A percentile compares a stretch with the other conserved stretches of the same genome.
phyloP scores from a whole-genome alignment of 2,329 filamentous ascomycete species.

The Nannizzia gypsea region DNA sequence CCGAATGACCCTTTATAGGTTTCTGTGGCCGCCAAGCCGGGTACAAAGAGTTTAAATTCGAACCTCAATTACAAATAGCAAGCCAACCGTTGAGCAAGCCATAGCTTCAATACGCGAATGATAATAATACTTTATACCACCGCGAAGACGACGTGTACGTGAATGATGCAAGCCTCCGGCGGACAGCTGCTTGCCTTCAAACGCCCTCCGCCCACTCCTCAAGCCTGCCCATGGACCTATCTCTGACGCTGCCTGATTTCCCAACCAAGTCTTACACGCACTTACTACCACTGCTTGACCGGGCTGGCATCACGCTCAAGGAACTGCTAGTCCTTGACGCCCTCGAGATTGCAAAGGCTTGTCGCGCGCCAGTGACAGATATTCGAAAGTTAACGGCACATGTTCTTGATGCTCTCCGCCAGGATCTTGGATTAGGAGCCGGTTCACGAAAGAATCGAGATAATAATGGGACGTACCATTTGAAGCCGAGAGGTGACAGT shows the following conservation, averaged over 20 bases:
- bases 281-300: conserved; percentile 69
- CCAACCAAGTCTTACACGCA: conserved; percentile 57
- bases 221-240: conserved; percentile 50
- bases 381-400: conserved; percentile 60
- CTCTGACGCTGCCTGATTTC: conserved; percentile 70
- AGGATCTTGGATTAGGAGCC: conserved; percentile 41
- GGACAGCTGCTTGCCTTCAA: neutral
- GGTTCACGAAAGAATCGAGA: conserved; percentile 10
- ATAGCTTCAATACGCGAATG: neutral
- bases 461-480: conserved; percentile 3
- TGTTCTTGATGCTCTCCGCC: conserved; percentile 55
- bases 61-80: too few species aligned
- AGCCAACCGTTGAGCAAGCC: neutral
- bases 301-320: conserved; percentile 60
- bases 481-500: neutral
- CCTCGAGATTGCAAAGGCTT: conserved; percentile 72
- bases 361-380: conserved; percentile 67
- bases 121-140: neutral
- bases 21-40: neutral
- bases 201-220: neutral
- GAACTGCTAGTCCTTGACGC: conserved; percentile 79
- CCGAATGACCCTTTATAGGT: too few species aligned
- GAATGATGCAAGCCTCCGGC: conserved; percentile 2
- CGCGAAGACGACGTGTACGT: neutral
- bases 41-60: neutral